Percentiles rank a stretch among this genome's conserved stretches.
Evolutionary conservation across 1,139 yeast genomes (phyloP).

Genomic region (Groenewaldozyma auringiensis): DNA sequence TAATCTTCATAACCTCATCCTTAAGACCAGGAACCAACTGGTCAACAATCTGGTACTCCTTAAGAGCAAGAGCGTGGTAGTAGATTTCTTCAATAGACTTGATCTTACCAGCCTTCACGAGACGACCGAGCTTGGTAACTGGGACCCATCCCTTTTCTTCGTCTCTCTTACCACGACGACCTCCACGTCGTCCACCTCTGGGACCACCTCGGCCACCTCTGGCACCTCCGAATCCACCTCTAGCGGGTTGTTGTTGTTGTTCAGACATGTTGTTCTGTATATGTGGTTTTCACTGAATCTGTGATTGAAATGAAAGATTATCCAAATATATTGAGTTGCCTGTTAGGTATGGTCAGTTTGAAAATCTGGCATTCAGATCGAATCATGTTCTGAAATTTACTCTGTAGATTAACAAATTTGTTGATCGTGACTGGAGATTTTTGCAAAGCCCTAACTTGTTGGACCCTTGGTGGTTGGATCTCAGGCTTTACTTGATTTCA

Average conservation of each 20-base stretch:
- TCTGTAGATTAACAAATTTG: too few relatives aligned
- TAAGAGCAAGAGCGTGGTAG: slow-evolving; percentile 98
- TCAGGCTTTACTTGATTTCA: too few relatives aligned
- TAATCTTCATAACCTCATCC: slow-evolving; percentile 99
- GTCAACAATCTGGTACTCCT: slow-evolving; percentile 99
- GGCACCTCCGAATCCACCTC: slow-evolving; percentile 27
- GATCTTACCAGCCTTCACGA: slow-evolving; percentile 98
- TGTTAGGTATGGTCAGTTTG: too few relatives aligned
- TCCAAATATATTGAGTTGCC: not conserved
- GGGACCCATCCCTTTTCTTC: slow-evolving; percentile 99
- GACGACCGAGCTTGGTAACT: slow-evolving; percentile 99
- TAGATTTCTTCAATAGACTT: slow-evolving; percentile 95
- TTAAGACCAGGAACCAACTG: slow-evolving; percentile 89
- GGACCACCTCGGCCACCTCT: slow-evolving; percentile 62
- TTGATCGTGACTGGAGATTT: too few relatives aligned
- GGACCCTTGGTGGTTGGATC: too few relatives aligned
- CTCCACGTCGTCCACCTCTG: slow-evolving; percentile 45
- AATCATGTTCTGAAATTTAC: too few relatives aligned
- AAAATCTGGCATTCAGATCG: too few relatives aligned
- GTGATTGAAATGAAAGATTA: slow-evolving; percentile 1
- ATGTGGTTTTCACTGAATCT: too few relatives aligned
- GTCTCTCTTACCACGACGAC: slow-evolving; percentile 59
- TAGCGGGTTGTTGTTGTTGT: slow-evolving; percentile 16
- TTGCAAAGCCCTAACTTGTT: too few relatives aligned
- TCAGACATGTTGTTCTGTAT: slow-evolving; percentile 8